A percentile compares a stretch with the other conserved stretches of the same genome.
These are phyloP conservation scores for Eucalyptus curtisii DNA, from an alignment of 345 rosid species.

Conservation along the genomic window DNA sequence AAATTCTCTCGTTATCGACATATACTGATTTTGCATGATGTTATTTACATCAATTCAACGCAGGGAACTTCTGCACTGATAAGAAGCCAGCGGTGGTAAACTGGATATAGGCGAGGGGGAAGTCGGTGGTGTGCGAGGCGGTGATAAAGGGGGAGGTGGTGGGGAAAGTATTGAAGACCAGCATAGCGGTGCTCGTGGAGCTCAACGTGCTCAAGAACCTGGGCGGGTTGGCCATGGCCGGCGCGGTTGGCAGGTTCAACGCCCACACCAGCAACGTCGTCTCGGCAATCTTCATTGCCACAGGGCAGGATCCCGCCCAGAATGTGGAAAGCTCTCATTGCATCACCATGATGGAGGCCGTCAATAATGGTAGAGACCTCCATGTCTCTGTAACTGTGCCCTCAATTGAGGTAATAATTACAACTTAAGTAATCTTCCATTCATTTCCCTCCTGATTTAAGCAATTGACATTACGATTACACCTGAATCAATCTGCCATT, in stretches of 20 bases:
- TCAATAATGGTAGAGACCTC: slow-evolving; percentile 29
- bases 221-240: slow-evolving; percentile 34
- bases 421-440: not conserved
- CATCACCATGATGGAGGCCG: slow-evolving; percentile 48
- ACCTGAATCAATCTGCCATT: too few species aligned
- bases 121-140: slow-evolving; percentile 45
- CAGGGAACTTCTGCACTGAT: slow-evolving; percentile 38
- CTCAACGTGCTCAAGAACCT: slow-evolving; percentile 43
- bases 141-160: slow-evolving; percentile 23
- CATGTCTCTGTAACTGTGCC: slow-evolving; percentile 43
- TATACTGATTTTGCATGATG: not conserved
- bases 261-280: slow-evolving; percentile 38
- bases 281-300: slow-evolving; percentile 35
- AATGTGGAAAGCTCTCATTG: slow-evolving; percentile 43
- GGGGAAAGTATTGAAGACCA: slow-evolving; percentile 25
- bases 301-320: slow-evolving; percentile 50
- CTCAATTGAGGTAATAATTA: slow-evolving; percentile 22
- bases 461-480: not conserved
- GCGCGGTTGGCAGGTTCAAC: slow-evolving; percentile 33
- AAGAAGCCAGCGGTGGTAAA: slow-evolving; percentile 38
- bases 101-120: slow-evolving; percentile 48
- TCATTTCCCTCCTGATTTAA: not conserved
- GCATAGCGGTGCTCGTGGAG: slow-evolving; percentile 22
- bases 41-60: not conserved
- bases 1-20: not conserved